Percentiles rank a stretch among this genome's conserved stretches.
Evolutionary conservation across 371 early-diverging fungal species (phyloP).

Genomic region (Mucor lusitanicus): DNA sequence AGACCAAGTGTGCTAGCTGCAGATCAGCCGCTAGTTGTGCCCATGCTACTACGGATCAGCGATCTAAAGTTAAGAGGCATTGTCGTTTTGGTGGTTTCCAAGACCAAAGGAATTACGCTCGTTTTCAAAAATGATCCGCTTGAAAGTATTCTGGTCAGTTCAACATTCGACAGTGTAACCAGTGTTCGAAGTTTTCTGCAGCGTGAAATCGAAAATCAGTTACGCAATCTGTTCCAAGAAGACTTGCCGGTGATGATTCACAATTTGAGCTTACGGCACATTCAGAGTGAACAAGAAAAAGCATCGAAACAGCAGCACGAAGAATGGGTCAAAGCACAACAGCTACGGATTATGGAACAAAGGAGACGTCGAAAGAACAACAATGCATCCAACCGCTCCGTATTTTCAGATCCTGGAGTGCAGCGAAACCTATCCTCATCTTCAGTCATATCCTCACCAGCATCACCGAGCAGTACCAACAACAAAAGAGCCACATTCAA

Average conservation of each 20-base stretch:
- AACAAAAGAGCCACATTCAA: neutral
- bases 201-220: conserved; percentile 87
- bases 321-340: conserved; percentile 15
- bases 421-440: neutral
- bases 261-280: conserved; percentile 62
- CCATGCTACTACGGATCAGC: conserved; percentile 91
- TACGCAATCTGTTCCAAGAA: conserved; percentile 89
- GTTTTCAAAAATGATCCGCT: conserved; percentile 97
- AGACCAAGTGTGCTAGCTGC: conserved; percentile 83
- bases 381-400: conserved; percentile 2
- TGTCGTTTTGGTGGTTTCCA: conserved; percentile 88
- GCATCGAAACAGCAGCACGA: conserved; percentile 13
- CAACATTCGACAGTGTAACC: conserved; percentile 92
- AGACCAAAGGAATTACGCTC: conserved; percentile 90
- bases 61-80: conserved; percentile 90
- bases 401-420: conserved; percentile 23
- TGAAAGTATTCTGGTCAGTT: conserved; percentile 87
- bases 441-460: neutral
- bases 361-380: neutral
- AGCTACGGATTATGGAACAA: neutral
- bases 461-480: neutral
- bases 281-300: conserved; percentile 27
- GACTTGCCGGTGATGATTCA: conserved; percentile 94
- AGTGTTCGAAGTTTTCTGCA: conserved; percentile 87
- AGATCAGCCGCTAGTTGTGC: conserved; percentile 91